Percentiles rank a stretch among this genome's conserved stretches.
Conservation (phyloP, 2,329 filamentous ascomycete species). For the Fragosphaeria purpurea region DNA sequence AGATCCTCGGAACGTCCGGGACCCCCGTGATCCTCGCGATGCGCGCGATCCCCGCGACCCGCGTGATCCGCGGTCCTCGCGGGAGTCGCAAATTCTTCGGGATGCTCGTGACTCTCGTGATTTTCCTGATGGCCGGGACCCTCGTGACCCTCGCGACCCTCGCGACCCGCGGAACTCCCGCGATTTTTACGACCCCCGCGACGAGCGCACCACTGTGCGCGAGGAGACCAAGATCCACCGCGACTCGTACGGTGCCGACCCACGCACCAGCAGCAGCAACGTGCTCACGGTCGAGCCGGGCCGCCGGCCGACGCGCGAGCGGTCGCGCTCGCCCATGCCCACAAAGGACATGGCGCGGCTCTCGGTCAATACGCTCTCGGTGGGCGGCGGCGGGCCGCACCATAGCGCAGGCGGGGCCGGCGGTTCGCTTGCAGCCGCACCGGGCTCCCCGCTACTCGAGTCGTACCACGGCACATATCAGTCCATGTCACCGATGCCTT, state of each 20-base stretch:
- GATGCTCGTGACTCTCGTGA: conserved; percentile 1
- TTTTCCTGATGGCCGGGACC: background rate
- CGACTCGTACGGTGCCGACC: conserved; percentile 16
- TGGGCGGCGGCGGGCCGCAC: conserved; percentile 18
- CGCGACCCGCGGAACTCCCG: background rate
- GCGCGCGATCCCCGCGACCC: conserved; percentile 14
- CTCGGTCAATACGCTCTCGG: conserved; percentile 33
- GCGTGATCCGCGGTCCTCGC: background rate
- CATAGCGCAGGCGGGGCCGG: conserved; percentile 14
- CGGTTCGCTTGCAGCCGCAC: conserved; percentile 44
- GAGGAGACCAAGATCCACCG: conserved; percentile 19
- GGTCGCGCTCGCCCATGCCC: conserved; percentile 38
- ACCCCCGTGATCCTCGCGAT: background rate
- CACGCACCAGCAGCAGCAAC: conserved; percentile 25
- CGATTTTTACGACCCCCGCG: conserved; percentile 3
- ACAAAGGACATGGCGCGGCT: conserved; percentile 43
- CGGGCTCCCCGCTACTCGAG: conserved; percentile 77
- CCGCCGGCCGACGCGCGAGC: conserved; percentile 20
- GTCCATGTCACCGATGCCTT: conserved; percentile 88
- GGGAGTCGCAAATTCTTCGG: conserved; percentile 1
- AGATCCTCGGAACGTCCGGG: conserved; percentile 3
- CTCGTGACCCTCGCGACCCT: conserved; percentile 5
- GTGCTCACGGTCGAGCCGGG: conserved; percentile 33
- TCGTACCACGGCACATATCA: conserved; percentile 92
- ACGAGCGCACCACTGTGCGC: conserved; percentile 9